Evolutionary conservation across 768 basidiomycete species (phyloP).

Genomic region (Lactarius hengduanensis): DNA sequence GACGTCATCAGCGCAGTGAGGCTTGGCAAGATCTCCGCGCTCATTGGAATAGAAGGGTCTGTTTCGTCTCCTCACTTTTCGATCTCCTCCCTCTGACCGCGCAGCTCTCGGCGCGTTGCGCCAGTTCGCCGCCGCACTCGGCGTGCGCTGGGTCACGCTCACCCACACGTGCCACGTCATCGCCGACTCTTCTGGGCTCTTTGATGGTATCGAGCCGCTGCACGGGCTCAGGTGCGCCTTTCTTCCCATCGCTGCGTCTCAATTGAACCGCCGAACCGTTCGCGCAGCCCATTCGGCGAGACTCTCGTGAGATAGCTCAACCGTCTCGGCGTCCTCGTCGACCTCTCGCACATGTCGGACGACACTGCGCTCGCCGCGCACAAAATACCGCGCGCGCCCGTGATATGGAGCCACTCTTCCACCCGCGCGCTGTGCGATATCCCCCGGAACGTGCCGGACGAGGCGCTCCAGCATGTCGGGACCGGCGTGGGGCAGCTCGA

Average conservation of each 20-base stretch:
- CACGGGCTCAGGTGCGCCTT: conserved; percentile 64
- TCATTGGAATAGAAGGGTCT: neutral
- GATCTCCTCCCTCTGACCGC: conserved; percentile 52
- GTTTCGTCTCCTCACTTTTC: conserved; percentile 46
- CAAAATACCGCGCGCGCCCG: conserved; percentile 56
- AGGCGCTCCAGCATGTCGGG: conserved; percentile 70
- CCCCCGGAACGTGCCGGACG: conserved; percentile 79
- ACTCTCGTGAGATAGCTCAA: conserved; percentile 92
- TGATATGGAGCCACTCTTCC: conserved; percentile 94
- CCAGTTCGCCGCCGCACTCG: conserved; percentile 69
- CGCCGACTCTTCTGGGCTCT: conserved; percentile 72
- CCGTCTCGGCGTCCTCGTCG: conserved; percentile 80
- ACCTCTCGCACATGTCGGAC: conserved; percentile 51
- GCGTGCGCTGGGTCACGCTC: conserved; percentile 91
- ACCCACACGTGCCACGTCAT: conserved; percentile 88
- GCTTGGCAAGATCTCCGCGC: conserved; percentile 76
- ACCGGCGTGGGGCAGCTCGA: conserved; percentile 65
- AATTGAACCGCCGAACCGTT: conserved; percentile 1
- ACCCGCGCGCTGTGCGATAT: conserved; percentile 76
- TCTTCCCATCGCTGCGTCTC: neutral
- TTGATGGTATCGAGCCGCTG: conserved; percentile 53
- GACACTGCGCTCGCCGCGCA: conserved; percentile 60
- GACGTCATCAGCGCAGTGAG: conserved; percentile 61
- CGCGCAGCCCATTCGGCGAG: conserved; percentile 58
- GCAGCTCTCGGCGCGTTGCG: conserved; percentile 63